phyloP scores from a whole-genome alignment of 805 yeast genomes.

The Peterozyma toletana region DNA sequence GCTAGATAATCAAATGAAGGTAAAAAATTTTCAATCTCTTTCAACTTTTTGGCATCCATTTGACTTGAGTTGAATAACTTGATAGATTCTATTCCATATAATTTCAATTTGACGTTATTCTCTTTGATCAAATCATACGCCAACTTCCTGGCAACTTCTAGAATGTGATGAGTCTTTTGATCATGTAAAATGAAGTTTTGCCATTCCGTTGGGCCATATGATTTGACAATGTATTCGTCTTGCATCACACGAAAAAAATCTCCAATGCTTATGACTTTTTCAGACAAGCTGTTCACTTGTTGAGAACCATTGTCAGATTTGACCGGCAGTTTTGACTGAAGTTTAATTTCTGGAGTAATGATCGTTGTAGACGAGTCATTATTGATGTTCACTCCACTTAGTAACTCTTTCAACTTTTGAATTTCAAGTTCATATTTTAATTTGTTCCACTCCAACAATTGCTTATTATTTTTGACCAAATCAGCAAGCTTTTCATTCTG shows the following conservation, averaged over 20 bases:
- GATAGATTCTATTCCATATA: too few species aligned
- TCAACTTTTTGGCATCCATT: conserved; percentile 1
- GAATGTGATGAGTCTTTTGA: conserved; percentile 3
- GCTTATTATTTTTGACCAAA: conserved; percentile 7
- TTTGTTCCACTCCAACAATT: conserved; percentile 2
- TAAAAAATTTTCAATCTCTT: conserved; percentile 5
- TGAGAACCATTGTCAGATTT: too few species aligned
- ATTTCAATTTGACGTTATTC: conserved; percentile 3
- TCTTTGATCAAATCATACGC: conserved; percentile 5
- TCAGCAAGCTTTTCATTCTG: conserved; percentile 6
- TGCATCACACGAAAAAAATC: conserved; percentile 5
- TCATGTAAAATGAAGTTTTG: conserved; percentile 6
- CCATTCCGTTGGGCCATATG: conserved; percentile 7
- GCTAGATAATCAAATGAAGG: conserved; percentile 2
- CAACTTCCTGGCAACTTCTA: conserved; percentile 3
- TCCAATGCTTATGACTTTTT: conserved; percentile 5
- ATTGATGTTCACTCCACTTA: too few species aligned
- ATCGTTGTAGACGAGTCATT: too few species aligned
- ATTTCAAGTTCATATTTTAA: conserved; percentile 3
- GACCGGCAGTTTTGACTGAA: too few species aligned
- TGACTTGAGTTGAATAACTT: conserved; percentile 3
- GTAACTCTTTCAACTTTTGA: background rate
- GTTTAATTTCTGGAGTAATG: too few species aligned
- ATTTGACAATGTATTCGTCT: conserved; percentile 3
- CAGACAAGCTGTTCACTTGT: background rate